Conservation (phyloP, 2,329 filamentous ascomycete genomes). For the Trichoderma pleuroti region DNA sequence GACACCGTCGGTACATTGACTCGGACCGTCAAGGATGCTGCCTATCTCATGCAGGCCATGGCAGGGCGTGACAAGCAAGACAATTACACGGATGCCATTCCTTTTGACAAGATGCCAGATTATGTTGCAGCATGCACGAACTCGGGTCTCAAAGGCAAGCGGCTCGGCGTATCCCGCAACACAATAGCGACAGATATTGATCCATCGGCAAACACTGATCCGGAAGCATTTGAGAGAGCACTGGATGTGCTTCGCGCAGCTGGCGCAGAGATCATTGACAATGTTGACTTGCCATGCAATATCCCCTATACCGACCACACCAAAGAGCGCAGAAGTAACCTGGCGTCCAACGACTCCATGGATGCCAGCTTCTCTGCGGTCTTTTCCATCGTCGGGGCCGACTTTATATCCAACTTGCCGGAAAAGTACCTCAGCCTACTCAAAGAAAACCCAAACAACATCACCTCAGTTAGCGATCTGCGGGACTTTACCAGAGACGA, state of each 20-base stretch:
- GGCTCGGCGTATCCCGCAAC: slow-evolving; percentile 53
- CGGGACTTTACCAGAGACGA: background rate
- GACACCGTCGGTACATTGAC: slow-evolving; percentile 66
- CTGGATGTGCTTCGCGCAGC: background rate
- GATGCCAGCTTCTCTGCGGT: background rate
- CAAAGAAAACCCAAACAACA: background rate
- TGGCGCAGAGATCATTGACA: background rate
- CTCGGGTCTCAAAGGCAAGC: slow-evolving; percentile 50
- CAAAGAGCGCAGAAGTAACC: background rate
- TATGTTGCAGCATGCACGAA: slow-evolving; percentile 58
- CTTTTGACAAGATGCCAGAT: slow-evolving; percentile 48
- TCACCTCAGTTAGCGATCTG: background rate
- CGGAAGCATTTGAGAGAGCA: background rate
- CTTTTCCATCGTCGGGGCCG: background rate
- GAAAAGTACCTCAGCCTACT: background rate
- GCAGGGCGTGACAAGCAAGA: slow-evolving; percentile 58
- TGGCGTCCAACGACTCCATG: too few relatives aligned
- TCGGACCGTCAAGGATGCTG: slow-evolving; percentile 62
- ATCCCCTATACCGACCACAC: accelerated
- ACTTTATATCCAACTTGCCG: background rate
- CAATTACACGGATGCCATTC: slow-evolving; percentile 60
- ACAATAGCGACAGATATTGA: background rate
- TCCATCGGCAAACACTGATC: background rate
- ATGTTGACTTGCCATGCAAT: background rate
- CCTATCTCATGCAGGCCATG: slow-evolving; percentile 60